These are phyloP conservation scores for Chytridiales sp. DNA, from an alignment of 371 early-diverging fungal species.

Conservation along the genomic window DNA sequence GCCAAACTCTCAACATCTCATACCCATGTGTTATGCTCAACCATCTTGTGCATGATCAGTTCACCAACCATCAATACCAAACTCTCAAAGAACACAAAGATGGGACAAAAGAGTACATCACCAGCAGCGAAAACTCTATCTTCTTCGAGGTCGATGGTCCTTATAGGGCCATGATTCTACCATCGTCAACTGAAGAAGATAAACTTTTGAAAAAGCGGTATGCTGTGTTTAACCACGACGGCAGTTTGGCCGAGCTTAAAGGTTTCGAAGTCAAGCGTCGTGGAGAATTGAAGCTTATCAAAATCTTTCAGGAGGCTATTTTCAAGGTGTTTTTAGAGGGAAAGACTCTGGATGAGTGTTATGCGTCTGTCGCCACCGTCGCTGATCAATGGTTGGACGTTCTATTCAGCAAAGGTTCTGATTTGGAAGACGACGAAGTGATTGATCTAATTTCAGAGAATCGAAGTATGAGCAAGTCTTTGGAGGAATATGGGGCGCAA, in stretches of 20 bases:
- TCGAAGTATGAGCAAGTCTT: slow-evolving; percentile 93
- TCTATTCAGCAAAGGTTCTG: slow-evolving; percentile 81
- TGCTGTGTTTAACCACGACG: slow-evolving; percentile 97
- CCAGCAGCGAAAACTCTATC: slow-evolving; percentile 91
- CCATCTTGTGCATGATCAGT: slow-evolving; percentile 93
- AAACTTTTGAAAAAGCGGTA: slow-evolving; percentile 98
- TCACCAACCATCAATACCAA: slow-evolving; percentile 99
- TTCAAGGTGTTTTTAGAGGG: slow-evolving; percentile 94
- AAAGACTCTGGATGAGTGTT: slow-evolving; percentile 85
- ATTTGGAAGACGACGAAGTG: slow-evolving; percentile 86
- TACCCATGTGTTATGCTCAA: slow-evolving; percentile 98
- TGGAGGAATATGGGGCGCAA: slow-evolving; percentile 90
- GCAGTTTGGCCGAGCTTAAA: slow-evolving; percentile 96
- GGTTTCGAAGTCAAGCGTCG: slow-evolving; percentile 99
- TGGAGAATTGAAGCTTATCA: slow-evolving; percentile 98
- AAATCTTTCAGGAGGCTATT: slow-evolving; percentile 96
- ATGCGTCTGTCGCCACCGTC: slow-evolving; percentile 82
- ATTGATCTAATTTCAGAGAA: slow-evolving; percentile 98
- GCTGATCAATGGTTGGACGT: slow-evolving; percentile 98
- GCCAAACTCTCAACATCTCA: slow-evolving; percentile 80
- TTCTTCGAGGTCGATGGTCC: slow-evolving; percentile 99
- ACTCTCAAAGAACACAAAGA: slow-evolving; percentile 35
- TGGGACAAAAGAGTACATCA: slow-evolving; percentile 65
- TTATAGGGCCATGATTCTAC: slow-evolving; percentile 99
- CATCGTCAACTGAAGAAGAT: slow-evolving; percentile 96